phyloP scores from a whole-genome alignment of 2,329 filamentous ascomycete species.

The Ophiosphaerella korrae region DNA sequence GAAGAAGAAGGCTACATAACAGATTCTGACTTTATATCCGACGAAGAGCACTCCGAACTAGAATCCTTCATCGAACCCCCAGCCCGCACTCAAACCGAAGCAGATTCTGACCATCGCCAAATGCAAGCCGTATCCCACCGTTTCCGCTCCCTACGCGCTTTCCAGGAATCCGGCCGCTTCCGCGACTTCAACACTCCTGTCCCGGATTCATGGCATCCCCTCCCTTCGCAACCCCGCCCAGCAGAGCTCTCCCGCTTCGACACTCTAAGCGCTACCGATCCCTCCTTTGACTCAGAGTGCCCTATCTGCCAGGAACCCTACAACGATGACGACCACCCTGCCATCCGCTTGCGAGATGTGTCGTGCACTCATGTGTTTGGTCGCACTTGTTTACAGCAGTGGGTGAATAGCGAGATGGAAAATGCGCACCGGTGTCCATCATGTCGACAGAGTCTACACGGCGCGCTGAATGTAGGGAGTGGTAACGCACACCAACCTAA shows the following conservation, averaged over 20 bases:
- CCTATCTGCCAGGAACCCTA: constrained; percentile 2
- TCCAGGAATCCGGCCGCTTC: too few relatives aligned
- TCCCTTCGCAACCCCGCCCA: neutral
- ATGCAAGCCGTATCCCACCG: too few relatives aligned
- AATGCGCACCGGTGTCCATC: constrained; percentile 1
- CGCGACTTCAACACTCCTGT: too few relatives aligned
- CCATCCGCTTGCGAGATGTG: constrained; percentile 1
- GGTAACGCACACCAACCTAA: too few relatives aligned
- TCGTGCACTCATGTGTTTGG: constrained; percentile 5
- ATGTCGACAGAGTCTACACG: neutral
- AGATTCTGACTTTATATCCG: too few relatives aligned
- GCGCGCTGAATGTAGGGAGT: neutral
- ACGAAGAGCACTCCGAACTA: too few relatives aligned
- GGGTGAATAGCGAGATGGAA: constrained; percentile 4
- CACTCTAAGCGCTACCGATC: neutral
- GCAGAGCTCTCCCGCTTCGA: neutral
- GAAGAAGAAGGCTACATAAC: too few relatives aligned
- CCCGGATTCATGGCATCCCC: too few relatives aligned
- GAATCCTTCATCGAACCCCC: too few relatives aligned
- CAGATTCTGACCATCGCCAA: too few relatives aligned
- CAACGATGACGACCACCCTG: neutral
- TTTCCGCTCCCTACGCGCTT: too few relatives aligned
- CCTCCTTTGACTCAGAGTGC: constrained; percentile 1
- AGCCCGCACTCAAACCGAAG: too few relatives aligned
- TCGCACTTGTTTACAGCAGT: constrained; percentile 2